Base-by-base conservation (phyloP, 441 rosid species). In the Viola pubescens region DNA sequence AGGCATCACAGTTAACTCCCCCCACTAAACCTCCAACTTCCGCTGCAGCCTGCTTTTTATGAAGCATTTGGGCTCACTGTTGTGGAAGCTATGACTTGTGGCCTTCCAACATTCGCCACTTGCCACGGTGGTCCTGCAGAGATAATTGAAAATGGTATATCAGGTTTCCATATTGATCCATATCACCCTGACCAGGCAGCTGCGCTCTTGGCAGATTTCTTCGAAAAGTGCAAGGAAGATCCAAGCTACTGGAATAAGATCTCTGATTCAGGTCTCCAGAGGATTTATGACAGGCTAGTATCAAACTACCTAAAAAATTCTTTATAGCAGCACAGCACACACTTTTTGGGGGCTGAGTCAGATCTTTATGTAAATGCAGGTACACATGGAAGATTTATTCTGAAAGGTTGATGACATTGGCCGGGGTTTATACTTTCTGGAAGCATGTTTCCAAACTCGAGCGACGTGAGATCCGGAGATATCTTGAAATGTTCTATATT, bases 21-120 rank as follows among this genome's bases (percentile, higher is more conserved):
- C 38, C 52, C 46, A 38, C 7, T 7, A 42, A 9, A 52, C 34
- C 4, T 16, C 40, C 4, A 5, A 6, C n/a, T 56, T 19, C 56
- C 14, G 5, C 62, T 67, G 58, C 81, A 94, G 96, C 97, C 97
- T 67, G 99, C 99, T 1, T 84, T 90, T 67, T 90, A 88, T 48
- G 99, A 94, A 88, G 95, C 90, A 46, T 94, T 90, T 70, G 99
- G 97, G 55, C 86, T 90, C 56, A 88, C 97, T 4, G 94, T 94
- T 38, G 88, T 88, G 65, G 95, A 94, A 76, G 94, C 96, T 66
- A 94, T 94, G 99, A 90, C 94, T 52, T 85, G 86, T 58, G 97
- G 89, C 43, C 95, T 94, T 59, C 99, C 97, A 19, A 88, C 94
- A 49, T 83, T 94, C 47, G 97, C 99, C 61, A 88, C 97, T 50